Base-by-base conservation (phyloP, 1,284 basidiomycete genomes). In the Vanrija humicola region DNA sequence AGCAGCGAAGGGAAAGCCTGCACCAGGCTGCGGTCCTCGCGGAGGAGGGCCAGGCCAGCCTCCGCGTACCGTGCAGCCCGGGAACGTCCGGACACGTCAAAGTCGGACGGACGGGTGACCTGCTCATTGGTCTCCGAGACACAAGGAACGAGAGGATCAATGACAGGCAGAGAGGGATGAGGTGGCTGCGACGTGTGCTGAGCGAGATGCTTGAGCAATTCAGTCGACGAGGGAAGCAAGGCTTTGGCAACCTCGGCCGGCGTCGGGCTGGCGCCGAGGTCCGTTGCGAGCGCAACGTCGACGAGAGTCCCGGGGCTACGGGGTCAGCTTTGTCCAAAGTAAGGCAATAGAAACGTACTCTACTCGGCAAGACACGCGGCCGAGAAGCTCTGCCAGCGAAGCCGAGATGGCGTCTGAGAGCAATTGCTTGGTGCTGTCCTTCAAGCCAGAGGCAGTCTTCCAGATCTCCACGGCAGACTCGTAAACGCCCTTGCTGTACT, bases 51-150 rank as follows among this genome's bases (percentile, higher is more conserved):
- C 3, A 91, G 74, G 12, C 89, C 75, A 0, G 85, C 85, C 43
- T 79, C 74, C 12, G 84, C 80, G 1, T 82, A 75, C 9, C 93
- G 84, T 0, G 85, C 84, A 64, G 89, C 91, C 4, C 80, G 50
- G 0, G 73, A 72, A 26, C 70, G 60, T 6, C 74, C 74, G 5
- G 61, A 52, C 1, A 44, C 58, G 63, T 89, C 83, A 50, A 75
- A 79, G 5, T 62, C 50, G 1, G 58, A 55, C 4, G 56, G 28
- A 3, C 50, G 42, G n/a, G 50, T 19, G 6, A 43, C n/a, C 2
- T 45, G 39, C 19, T 48, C 48, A 9, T 43, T 50, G n/a, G 53
- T 51, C 14, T 49, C 55, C 6, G 50, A n/a, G 10, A 47, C 50
- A 39, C 55, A 64, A 0, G 63, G 67, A 18, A 53, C 55, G 23